Conservation (phyloP, 2,329 filamentous ascomycete genomes). For the Ophiosphaerella narmari region DNA sequence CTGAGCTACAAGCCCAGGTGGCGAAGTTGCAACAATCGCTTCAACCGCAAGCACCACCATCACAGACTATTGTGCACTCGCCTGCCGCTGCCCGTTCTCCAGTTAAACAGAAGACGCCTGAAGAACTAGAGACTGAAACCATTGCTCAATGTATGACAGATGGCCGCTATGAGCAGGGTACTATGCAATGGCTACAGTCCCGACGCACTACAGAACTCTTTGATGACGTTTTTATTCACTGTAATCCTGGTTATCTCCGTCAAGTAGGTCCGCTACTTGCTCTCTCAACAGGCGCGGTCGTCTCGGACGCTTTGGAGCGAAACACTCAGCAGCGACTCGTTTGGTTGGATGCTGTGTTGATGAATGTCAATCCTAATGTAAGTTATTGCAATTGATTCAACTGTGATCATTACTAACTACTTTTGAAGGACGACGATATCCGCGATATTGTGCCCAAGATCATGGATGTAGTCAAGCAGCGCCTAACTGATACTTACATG, state of each 20-base stretch:
- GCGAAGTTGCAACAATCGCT: constrained; percentile 49
- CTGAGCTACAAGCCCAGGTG: constrained; percentile 66
- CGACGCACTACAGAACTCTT: constrained; percentile 63
- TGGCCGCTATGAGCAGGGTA: constrained; percentile 55
- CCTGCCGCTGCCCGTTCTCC: constrained; percentile 45
- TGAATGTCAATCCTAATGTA: constrained; percentile 59
- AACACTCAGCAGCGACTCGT: constrained; percentile 60
- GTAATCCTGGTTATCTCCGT: constrained; percentile 61
- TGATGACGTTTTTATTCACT: constrained; percentile 63
- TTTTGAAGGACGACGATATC: constrained; percentile 57
- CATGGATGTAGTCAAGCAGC: constrained; percentile 63
- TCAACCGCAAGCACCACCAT: constrained; percentile 30
- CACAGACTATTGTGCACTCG: constrained; percentile 15
- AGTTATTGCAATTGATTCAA: constrained; percentile 22
- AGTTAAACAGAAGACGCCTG: constrained; percentile 52
- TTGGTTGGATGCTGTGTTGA: constrained; percentile 63
- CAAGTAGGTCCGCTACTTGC: constrained; percentile 62
- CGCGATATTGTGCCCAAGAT: constrained; percentile 62
- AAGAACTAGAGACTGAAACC: constrained; percentile 62
- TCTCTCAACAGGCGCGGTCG: constrained; percentile 66
- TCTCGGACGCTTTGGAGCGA: constrained; percentile 60
- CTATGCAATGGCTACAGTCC: constrained; percentile 66
- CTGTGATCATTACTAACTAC: constrained; percentile 15
- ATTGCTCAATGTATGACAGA: constrained; percentile 67
- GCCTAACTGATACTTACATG: constrained; percentile 63